Evolutionary conservation across 345 rosid genomes (phyloP).

Genomic region (Kandelia obovata): DNA sequence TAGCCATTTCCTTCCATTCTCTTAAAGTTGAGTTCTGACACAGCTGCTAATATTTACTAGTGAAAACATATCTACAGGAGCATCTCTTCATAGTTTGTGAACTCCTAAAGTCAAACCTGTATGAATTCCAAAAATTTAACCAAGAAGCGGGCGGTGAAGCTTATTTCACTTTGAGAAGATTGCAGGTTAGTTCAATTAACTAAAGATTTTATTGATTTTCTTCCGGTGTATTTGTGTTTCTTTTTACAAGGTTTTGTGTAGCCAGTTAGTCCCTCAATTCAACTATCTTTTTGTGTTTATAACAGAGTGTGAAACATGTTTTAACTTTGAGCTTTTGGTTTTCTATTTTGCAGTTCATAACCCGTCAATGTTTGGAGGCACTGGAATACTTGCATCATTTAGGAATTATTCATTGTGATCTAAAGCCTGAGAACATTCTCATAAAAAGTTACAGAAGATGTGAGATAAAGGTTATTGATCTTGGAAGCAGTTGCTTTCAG

Average conservation of each 20-base stretch:
- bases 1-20: background rate
- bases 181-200: constrained; percentile 57
- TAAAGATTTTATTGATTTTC: background rate
- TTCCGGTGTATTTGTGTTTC: background rate
- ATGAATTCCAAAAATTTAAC: constrained; percentile 87
- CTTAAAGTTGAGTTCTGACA: background rate
- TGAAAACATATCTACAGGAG: constrained; percentile 48
- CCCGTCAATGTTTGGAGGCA: constrained; percentile 91
- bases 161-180: constrained; percentile 63
- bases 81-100: constrained; percentile 95
- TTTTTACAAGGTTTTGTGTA: background rate
- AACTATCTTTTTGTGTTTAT: background rate
- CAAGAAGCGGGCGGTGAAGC: constrained; percentile 76
- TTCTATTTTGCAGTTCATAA: constrained; percentile 47
- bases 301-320: background rate
- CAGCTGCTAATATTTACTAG: constrained; percentile 5
- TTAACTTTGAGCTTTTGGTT: background rate
- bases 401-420: constrained; percentile 95
- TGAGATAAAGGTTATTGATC: constrained; percentile 86
- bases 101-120: constrained; percentile 78
- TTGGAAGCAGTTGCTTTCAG: constrained; percentile 94
- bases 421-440: constrained; percentile 89
- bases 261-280: background rate
- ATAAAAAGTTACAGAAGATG: constrained; percentile 79
- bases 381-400: constrained; percentile 68